These are phyloP conservation scores for Cenchrus fungigraminus DNA, from an alignment of 176 grass and related monocot genomes.

Conservation along the genomic window DNA sequence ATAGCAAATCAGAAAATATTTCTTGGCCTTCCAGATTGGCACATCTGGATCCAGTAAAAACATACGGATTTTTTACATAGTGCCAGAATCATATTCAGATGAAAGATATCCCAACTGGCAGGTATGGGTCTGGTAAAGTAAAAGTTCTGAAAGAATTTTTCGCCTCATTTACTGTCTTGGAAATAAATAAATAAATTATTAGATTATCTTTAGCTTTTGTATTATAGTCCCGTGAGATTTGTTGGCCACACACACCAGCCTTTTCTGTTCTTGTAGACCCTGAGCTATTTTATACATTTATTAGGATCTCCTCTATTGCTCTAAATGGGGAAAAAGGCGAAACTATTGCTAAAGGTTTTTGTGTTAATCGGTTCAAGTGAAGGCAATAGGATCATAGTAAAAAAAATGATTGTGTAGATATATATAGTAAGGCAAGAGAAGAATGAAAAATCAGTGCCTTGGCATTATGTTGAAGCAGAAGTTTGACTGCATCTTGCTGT, in stretches of 20 bases:
- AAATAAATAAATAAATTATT: neutral
- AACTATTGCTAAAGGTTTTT: neutral
- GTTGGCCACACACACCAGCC: neutral
- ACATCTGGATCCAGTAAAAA: neutral
- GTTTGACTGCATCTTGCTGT: conserved; percentile 65
- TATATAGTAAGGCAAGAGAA: neutral
- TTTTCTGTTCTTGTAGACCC: neutral
- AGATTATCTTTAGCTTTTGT: neutral
- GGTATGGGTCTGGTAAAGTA: neutral
- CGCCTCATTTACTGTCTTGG: neutral
- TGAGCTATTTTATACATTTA: neutral
- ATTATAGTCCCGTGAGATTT: neutral
- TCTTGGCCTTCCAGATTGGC: conserved; percentile 7
- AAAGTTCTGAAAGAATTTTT: neutral
- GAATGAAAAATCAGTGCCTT: conserved; percentile 43
- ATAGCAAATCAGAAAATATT: neutral
- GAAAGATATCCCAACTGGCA: neutral
- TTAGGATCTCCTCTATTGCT: conserved; percentile 1
- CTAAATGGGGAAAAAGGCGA: neutral
- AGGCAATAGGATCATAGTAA: neutral
- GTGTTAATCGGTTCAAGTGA: neutral
- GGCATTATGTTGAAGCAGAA: conserved; percentile 74
- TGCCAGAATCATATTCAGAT: neutral
- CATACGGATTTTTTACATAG: neutral
- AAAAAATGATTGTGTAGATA: neutral